Conservation (phyloP, 257 asterid species). For the Gentiana macrophylla region DNA sequence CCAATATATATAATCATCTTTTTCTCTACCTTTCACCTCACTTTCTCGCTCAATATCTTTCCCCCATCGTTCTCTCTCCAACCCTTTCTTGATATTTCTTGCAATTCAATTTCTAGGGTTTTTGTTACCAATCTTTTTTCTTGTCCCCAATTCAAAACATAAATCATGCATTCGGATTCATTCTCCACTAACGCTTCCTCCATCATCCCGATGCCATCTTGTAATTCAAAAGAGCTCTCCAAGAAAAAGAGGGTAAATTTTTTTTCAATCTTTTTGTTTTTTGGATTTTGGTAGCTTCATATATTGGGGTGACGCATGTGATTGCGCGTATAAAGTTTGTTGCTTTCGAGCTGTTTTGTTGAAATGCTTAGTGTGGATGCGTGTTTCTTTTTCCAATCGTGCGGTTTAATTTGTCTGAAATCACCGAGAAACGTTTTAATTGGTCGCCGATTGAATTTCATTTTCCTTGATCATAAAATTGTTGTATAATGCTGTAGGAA, state of each 20-base stretch:
- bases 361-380: not conserved
- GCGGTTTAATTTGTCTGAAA: too few relatives aligned
- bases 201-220: slow-evolving; percentile 35
- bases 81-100: slow-evolving; percentile 15
- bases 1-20: slow-evolving; percentile 19
- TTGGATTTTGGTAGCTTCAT: not conserved
- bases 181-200: slow-evolving; percentile 46
- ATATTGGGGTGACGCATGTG: not conserved
- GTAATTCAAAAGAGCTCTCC: slow-evolving; percentile 56
- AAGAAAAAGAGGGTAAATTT: slow-evolving; percentile 69
- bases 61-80: slow-evolving; percentile 19
- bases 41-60: slow-evolving; percentile 25
- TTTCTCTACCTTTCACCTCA: slow-evolving; percentile 3
- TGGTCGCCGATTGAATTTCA: too few relatives aligned
- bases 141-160: slow-evolving; percentile 14
- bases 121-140: slow-evolving; percentile 8
- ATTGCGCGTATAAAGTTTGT: not conserved
- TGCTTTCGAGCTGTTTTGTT: not conserved
- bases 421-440: too few relatives aligned
- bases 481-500: too few relatives aligned
- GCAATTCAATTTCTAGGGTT: slow-evolving; percentile 45
- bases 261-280: slow-evolving; percentile 1
- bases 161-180: slow-evolving; percentile 77
- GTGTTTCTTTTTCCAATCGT: not conserved
- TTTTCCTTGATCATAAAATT: too few relatives aligned